These are phyloP conservation scores for Chlamydomonas eustigma DNA, from an alignment of 139 green algal species.

Conservation along the genomic window DNA sequence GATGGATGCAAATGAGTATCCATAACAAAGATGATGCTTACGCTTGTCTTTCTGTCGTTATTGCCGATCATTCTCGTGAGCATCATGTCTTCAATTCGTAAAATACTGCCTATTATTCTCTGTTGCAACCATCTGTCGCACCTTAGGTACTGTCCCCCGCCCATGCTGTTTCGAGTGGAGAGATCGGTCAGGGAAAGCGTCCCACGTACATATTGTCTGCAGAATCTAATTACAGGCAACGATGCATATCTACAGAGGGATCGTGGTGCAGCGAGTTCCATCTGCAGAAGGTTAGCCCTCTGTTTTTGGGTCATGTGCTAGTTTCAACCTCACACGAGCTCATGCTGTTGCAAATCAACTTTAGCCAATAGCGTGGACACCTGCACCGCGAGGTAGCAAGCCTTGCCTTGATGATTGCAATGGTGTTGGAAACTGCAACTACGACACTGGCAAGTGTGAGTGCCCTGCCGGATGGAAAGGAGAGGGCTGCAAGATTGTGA, in stretches of 20 bases:
- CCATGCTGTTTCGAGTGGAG: no score
- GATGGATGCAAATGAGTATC: no score
- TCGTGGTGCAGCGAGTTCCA: slow-evolving; percentile 1
- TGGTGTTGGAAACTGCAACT: slow-evolving; percentile 22
- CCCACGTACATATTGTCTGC: neutral
- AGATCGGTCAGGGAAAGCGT: no score
- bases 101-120: no score
- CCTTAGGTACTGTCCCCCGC: no score
- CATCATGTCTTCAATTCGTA: no score
- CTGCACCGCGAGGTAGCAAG: neutral
- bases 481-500: neutral
- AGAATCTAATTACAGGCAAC: neutral
- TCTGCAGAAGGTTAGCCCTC: neutral
- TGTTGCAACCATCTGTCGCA: no score
- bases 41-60: no score
- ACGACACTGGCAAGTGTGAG: slow-evolving; percentile 14
- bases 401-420: slow-evolving; percentile 18
- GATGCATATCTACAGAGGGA: neutral
- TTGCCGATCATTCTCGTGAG: no score
- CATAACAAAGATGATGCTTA: no score
- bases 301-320: neutral
- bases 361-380: slow-evolving; percentile 13
- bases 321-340: neutral
- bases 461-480: slow-evolving; percentile 16
- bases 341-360: neutral